Evolutionary conservation across 2,329 filamentous ascomycete species (phyloP), one percentile per base, ranked within the genome.

Genomic region (Ceratocystis eucalypticola): DNA sequence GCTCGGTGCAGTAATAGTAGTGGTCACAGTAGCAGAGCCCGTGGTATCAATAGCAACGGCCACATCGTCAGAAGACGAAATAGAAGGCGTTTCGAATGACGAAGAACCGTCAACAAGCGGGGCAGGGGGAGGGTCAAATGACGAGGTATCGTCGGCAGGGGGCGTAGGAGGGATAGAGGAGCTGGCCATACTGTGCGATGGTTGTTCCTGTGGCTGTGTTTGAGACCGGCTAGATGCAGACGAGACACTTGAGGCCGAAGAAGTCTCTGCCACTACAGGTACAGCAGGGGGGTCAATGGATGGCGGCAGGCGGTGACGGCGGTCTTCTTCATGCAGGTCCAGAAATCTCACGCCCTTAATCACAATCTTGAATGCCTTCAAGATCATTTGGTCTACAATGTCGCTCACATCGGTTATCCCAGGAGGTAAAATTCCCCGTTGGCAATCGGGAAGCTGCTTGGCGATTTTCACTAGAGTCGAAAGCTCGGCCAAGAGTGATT

Each of bases 331-430:
- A 77, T 94, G 86, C 1, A 93, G 82, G 71, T 99, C 94, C 53
- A 96, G 81, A 72, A 99, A 97, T 57, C 88, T 83, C 30, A 96
- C 91, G 15, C 89, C 91, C 71, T 93, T 87, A 61, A 87, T 93
- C n/a, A 96, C 89, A 64, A 97, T 91, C 73, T 89, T 91, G 78
- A 96, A 97, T 0, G 92, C 92, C 74, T 92, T 94, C 65, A 96
- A 78, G 28, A 97, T 88, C 84, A 97, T 91, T 74, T 96, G 89
- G 72, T 97, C 93, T 67, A 96, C 84, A 67, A 93, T 84, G 71
- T 88, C 84, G 71, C 90, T 90, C 12, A 88, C 79, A 59, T 84
- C 80, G 15, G 77, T 75, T 17, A 59, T 12, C 3, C 50, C 64
- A 6, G 66, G 33, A n/a, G 65, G 63, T 0, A 76, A 70, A 53